A percentile compares a stretch with the other conserved stretches of the same genome.
Conservation (phyloP, 192 early-diverging fungal species). For the Jimgerdemannia flammicorona region DNA sequence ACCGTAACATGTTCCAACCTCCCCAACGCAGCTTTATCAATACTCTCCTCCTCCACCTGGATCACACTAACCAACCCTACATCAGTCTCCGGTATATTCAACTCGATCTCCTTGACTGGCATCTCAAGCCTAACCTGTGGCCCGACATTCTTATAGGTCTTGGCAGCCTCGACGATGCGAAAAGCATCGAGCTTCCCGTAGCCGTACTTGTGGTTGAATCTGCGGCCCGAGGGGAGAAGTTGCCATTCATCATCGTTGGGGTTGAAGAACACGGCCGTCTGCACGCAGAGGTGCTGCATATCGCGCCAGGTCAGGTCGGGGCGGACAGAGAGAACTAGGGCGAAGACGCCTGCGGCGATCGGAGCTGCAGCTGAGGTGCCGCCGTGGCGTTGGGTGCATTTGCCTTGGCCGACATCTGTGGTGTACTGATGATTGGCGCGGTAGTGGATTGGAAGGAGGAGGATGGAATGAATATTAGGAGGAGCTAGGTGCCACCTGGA, state of each 20-base stretch:
- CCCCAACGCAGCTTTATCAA: slow-evolving; percentile 44
- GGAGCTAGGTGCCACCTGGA: too few species aligned
- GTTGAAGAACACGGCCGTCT: slow-evolving; percentile 72
- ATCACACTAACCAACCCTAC: slow-evolving; percentile 37
- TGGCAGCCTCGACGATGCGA: slow-evolving; percentile 75
- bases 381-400: slow-evolving; percentile 78
- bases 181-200: slow-evolving; percentile 90
- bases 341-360: slow-evolving; percentile 85
- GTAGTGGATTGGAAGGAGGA: neutral
- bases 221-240: slow-evolving; percentile 59
- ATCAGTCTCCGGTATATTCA: slow-evolving; percentile 48
- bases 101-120: slow-evolving; percentile 29
- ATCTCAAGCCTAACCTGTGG: slow-evolving; percentile 59
- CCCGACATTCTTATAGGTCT: slow-evolving; percentile 57
- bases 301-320: slow-evolving; percentile 97
- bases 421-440: slow-evolving; percentile 55
- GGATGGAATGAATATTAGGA: too few species aligned
- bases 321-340: slow-evolving; percentile 76
- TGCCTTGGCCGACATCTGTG: slow-evolving; percentile 72
- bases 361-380: slow-evolving; percentile 97
- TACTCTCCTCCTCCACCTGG: slow-evolving; percentile 39
- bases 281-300: slow-evolving; percentile 81
- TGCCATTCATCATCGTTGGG: slow-evolving; percentile 72
- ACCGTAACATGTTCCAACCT: slow-evolving; percentile 87
- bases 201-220: slow-evolving; percentile 91